Base-by-base conservation (phyloP, 352 stramenopile genomes). In the Phytopythium ostracodes region DNA sequence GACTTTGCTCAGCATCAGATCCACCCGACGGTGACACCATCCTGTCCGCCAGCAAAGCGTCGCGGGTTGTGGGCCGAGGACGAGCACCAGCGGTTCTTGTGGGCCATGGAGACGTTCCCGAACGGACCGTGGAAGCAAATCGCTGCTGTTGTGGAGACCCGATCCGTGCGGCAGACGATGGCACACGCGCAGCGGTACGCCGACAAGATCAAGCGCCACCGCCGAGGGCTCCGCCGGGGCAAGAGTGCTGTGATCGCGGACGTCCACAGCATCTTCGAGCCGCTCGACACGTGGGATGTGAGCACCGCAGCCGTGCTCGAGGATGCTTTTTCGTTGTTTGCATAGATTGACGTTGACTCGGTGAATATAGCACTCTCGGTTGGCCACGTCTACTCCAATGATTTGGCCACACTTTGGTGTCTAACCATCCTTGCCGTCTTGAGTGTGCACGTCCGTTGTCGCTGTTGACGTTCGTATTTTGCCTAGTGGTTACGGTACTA, bases 41-140 rank as follows among this genome's bases (percentile, higher is more conserved):
- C 6, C 10, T 14, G 33, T 38, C 6, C 33, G 33, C 1, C 33
- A 2, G 6, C 33, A 11, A 10, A 5, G 3, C 15, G 46, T 24
- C 17, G 8, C 2, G 46, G 46, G 2, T 5, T 29, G 10, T 83
- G 74, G 72, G 80, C 69, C 10, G 38, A 70, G 29, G 33, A 57
- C 15, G 72, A 83, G 62, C 72, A 83, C 59, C 58, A 59, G 20
- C 72, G 75, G 50, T 83, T 83, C 72, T 65, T 83, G 25, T 63
- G 80, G 52, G 74, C 66, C 22, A 47, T 79, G 50, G 52, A 68
- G 20, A 57, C 78, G 44, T 78, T 73, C 25, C 75, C 75, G 20
- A 66, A 76, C 22, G 73, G 75, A 1, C 75, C 75, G 24, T 84
- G 75, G 75, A 79, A 84, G 57, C 56, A 71, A 20, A 71, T 84